Conservation (phyloP, 148 eudicot genomes). For the Cornus kousa region DNA sequence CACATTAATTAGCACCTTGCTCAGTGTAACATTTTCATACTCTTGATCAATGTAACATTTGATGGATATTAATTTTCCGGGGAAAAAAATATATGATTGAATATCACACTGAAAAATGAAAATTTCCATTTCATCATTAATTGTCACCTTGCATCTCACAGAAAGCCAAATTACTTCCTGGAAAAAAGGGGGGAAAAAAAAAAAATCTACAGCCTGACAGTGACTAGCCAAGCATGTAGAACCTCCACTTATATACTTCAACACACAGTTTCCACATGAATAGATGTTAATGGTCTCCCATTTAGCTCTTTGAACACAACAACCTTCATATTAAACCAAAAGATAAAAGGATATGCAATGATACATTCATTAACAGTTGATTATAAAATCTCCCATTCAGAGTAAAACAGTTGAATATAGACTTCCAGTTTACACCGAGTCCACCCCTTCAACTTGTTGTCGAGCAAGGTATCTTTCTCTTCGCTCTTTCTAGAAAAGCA, state of each 20-base stretch:
- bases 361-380: background rate
- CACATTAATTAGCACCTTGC: too few relatives aligned
- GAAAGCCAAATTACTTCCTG: background rate
- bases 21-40: too few relatives aligned
- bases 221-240: background rate
- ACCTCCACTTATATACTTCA: constrained; percentile 1
- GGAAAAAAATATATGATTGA: background rate
- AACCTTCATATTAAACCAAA: constrained; percentile 11
- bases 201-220: constrained; percentile 16
- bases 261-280: constrained; percentile 2
- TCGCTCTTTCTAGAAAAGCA: constrained; percentile 71
- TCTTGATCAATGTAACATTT: too few relatives aligned
- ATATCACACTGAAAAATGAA: background rate
- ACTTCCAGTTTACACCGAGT: constrained; percentile 44
- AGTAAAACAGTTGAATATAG: constrained; percentile 1
- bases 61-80: too few relatives aligned
- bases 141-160: background rate
- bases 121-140: background rate
- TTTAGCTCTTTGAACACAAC: constrained; percentile 12
- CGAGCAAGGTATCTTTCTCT: constrained; percentile 90
- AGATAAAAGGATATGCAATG: constrained; percentile 1
- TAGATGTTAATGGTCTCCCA: background rate
- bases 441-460: constrained; percentile 81
- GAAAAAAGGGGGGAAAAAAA: too few relatives aligned
- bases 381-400: background rate